phyloP scores from a whole-genome alignment of 306 rosid genomes.

The Canavalia gladiata region DNA sequence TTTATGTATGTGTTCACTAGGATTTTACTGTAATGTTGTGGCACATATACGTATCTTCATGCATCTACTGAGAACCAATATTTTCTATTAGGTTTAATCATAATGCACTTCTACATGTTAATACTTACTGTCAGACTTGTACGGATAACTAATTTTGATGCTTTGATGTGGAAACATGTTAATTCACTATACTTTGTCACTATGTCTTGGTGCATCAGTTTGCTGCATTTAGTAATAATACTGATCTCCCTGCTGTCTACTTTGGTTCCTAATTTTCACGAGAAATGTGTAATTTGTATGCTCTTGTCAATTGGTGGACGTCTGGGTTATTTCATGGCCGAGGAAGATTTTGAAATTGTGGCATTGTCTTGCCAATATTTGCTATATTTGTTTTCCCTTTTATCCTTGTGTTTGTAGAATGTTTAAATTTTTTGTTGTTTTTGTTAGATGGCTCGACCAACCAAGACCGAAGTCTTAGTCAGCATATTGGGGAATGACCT shows the following conservation, averaged over 20 bases:
- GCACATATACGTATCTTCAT: neutral
- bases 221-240: neutral
- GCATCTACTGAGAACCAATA: conserved; percentile 8
- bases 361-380: neutral
- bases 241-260: neutral
- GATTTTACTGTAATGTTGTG: neutral
- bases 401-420: conserved; percentile 3
- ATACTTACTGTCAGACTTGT: neutral
- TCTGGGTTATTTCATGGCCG: conserved; percentile 3
- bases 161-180: conserved; percentile 1
- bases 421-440: conserved; percentile 21
- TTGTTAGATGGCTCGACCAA: conserved; percentile 76
- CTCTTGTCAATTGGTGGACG: neutral
- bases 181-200: neutral
- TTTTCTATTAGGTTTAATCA: conserved; percentile 1
- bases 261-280: neutral
- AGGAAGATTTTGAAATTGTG: neutral
- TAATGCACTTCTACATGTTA: neutral
- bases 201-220: neutral
- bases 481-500: conserved; percentile 81
- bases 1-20: neutral
- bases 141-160: neutral
- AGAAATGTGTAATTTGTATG: neutral
- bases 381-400: neutral
- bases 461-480: conserved; percentile 84